Conservation (phyloP, 2,329 filamentous ascomycete species). For the Cladobotryum mycophilum region DNA sequence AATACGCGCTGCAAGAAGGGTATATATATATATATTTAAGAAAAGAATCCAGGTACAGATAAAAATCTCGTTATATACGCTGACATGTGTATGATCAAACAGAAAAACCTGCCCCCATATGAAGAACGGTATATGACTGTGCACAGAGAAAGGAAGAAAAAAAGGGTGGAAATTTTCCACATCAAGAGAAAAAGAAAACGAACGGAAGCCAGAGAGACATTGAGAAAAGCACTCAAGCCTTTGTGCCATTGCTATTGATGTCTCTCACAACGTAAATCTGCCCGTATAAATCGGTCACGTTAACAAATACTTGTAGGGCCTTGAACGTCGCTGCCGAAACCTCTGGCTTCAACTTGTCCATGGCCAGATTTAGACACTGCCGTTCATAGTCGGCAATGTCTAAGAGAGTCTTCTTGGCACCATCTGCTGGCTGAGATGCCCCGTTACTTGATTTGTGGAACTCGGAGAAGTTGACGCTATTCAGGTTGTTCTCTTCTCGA, state of each 20-base stretch:
- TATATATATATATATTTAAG: too few relatives aligned
- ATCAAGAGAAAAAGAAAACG: too few relatives aligned
- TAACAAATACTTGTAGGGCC: background rate
- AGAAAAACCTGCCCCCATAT: too few relatives aligned
- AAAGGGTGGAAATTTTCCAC: too few relatives aligned
- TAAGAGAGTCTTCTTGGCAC: slow-evolving; percentile 2
- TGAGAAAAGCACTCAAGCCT: too few relatives aligned
- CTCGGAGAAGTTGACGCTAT: slow-evolving; percentile 16
- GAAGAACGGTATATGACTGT: too few relatives aligned
- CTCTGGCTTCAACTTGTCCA: background rate
- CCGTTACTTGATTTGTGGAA: background rate
- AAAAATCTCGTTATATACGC: too few relatives aligned
- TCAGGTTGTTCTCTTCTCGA: slow-evolving; percentile 15
- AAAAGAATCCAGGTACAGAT: too few relatives aligned
- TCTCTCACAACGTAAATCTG: slow-evolving; percentile 13
- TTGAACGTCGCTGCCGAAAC: background rate
- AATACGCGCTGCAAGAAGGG: too few relatives aligned
- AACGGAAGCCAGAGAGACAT: too few relatives aligned
- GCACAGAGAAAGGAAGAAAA: too few relatives aligned
- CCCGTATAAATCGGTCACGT: slow-evolving; percentile 7
- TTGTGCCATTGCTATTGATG: slow-evolving; percentile 12
- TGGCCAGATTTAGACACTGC: background rate
- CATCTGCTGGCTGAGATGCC: background rate
- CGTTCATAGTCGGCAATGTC: slow-evolving; percentile 11
- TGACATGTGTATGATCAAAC: too few relatives aligned